Conservation (phyloP, 306 rosid genomes). For the Lathyrus aphaca region DNA sequence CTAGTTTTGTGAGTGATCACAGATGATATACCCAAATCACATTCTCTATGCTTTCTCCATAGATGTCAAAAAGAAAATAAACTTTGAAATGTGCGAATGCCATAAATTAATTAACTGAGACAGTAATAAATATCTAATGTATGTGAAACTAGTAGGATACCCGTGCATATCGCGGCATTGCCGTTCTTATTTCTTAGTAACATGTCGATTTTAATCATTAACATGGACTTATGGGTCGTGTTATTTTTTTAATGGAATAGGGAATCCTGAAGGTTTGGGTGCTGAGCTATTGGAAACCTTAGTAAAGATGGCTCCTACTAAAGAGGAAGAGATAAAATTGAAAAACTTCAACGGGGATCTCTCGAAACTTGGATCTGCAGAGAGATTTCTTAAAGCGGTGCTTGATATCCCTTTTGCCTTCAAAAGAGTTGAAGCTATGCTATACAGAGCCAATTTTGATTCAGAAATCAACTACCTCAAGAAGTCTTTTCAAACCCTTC, state of each 20-base stretch:
- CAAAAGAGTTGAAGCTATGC: slow-evolving; percentile 97
- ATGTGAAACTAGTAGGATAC: not conserved
- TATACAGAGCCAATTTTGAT: slow-evolving; percentile 93
- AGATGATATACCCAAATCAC: slow-evolving; percentile 14
- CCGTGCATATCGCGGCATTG: too few relatives aligned
- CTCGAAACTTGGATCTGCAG: slow-evolving; percentile 92
- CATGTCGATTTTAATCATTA: not conserved
- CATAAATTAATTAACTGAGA: slow-evolving; percentile 13
- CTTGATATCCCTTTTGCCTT: slow-evolving; percentile 92
- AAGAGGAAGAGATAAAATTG: slow-evolving; percentile 96
- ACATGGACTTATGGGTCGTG: slow-evolving; percentile 8
- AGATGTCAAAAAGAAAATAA: not conserved
- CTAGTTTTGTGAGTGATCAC: slow-evolving; percentile 11
- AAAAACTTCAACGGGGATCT: slow-evolving; percentile 70
- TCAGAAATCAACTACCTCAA: slow-evolving; percentile 83
- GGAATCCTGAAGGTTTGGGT: slow-evolving; percentile 92
- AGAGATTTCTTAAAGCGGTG: slow-evolving; percentile 88
- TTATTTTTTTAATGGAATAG: slow-evolving; percentile 51
- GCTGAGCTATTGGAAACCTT: slow-evolving; percentile 94
- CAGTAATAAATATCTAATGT: not conserved
- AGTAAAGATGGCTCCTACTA: slow-evolving; percentile 99
- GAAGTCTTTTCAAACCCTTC: slow-evolving; percentile 88
- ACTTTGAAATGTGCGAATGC: not conserved
- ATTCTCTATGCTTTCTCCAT: not conserved
- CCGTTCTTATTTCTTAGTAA: too few relatives aligned